phyloP scores from a whole-genome alignment of 768 basidiomycete genomes.

The Phylloporus sp. region DNA sequence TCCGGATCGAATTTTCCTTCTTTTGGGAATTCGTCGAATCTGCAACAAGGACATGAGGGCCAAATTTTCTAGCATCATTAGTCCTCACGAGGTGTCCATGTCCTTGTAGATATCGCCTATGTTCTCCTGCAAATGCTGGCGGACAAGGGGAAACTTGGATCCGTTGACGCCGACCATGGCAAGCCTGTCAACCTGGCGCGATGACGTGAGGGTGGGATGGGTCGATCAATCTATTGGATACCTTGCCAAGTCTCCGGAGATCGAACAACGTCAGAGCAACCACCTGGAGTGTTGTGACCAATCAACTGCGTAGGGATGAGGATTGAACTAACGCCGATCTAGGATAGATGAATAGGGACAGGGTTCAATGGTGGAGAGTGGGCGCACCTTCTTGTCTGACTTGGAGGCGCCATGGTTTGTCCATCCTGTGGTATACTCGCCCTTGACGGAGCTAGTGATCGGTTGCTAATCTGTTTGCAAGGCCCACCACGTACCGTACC shows the following conservation, averaged over 20 bases:
- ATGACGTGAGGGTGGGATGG: constrained; percentile 6
- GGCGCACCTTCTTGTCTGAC: constrained; percentile 85
- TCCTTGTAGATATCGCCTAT: constrained; percentile 83
- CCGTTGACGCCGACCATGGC: constrained; percentile 91
- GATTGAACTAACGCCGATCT: constrained; percentile 63
- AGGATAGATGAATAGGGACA: not conserved
- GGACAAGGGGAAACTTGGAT: constrained; percentile 82
- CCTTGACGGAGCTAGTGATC: constrained; percentile 36
- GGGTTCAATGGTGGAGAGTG: not conserved
- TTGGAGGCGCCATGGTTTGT: constrained; percentile 88
- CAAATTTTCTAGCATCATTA: not conserved
- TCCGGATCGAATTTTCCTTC: constrained; percentile 65
- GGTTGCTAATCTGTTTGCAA: not conserved
- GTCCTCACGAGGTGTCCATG: constrained; percentile 73
- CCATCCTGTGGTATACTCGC: constrained; percentile 96
- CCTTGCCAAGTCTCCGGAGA: constrained; percentile 81
- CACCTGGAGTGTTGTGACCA: constrained; percentile 47
- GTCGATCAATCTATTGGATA: constrained; percentile 19
- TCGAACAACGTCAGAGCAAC: constrained; percentile 90
- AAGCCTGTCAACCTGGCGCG: constrained; percentile 57
- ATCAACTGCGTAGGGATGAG: constrained; percentile 3
- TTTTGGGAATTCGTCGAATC: constrained; percentile 79
- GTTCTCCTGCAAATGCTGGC: constrained; percentile 75
- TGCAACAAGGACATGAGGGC: constrained; percentile 23
- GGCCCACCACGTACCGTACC: constrained; percentile 36